These are phyloP conservation scores for Hevea brasiliensis DNA, from an alignment of 345 rosid genomes.

Conservation along the genomic window DNA sequence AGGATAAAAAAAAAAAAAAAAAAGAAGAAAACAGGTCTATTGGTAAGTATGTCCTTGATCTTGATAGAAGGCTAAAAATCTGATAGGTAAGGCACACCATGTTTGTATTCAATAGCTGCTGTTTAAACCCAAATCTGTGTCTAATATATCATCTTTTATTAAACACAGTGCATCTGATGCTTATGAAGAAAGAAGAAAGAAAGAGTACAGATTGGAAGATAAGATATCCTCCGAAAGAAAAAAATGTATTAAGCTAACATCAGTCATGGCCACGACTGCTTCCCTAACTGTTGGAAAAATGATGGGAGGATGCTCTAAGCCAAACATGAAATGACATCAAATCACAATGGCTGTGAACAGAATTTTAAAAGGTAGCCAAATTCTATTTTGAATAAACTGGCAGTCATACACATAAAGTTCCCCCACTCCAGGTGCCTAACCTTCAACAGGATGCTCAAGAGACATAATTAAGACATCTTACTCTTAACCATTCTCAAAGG, in stretches of 20 bases:
- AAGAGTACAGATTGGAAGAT: neutral
- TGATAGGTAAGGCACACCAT: neutral
- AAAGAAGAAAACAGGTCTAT: neutral
- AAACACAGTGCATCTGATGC: neutral
- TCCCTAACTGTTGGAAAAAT: neutral
- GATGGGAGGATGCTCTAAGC: neutral
- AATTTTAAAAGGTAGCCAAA: neutral
- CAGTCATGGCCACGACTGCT: neutral
- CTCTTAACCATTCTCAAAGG: neutral
- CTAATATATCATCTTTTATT: neutral
- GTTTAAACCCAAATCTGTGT: neutral
- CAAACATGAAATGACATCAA: neutral
- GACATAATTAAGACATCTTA: neutral
- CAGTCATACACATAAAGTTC: neutral
- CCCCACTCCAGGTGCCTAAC: neutral
- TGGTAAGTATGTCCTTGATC: constrained; percentile 1
- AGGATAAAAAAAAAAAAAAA: neutral
- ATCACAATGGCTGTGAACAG: neutral
- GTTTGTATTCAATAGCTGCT: neutral
- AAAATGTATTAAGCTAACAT: neutral
- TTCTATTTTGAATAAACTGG: neutral
- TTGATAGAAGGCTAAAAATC: neutral
- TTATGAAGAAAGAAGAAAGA: neutral
- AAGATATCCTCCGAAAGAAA: neutral
- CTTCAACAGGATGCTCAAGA: neutral